Percentiles rank a stretch among this genome's conserved stretches.
These are phyloP conservation scores for Apiosordaria backusii DNA, from an alignment of 495 filamentous ascomycete species.

Conservation along the genomic window DNA sequence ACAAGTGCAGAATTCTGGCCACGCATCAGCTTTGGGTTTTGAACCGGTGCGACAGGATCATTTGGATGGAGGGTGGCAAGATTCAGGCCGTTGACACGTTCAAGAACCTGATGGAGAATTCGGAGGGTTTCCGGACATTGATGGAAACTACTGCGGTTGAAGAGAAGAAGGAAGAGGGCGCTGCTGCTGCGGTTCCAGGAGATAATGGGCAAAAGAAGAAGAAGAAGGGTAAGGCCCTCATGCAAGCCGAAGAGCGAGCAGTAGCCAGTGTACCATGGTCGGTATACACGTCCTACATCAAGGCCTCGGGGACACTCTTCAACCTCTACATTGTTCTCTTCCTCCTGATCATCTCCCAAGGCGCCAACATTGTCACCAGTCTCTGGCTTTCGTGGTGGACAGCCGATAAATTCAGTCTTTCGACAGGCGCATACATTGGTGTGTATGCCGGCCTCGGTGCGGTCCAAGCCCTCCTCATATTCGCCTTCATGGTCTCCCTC, in stretches of 20 bases:
- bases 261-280: conserved; percentile 77
- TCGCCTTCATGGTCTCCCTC: conserved; percentile 57
- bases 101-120: conserved; percentile 73
- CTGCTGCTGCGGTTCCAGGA: conserved; percentile 38
- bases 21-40: conserved; percentile 95
- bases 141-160: conserved; percentile 82
- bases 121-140: conserved; percentile 69
- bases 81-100: conserved; percentile 86
- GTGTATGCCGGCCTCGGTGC: conserved; percentile 77
- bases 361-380: conserved; percentile 78
- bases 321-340: conserved; percentile 62
- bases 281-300: conserved; percentile 77
- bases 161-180: conserved; percentile 53
- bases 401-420: conserved; percentile 63
- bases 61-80: conserved; percentile 83
- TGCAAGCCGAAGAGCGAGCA: conserved; percentile 88
- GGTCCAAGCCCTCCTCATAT: conserved; percentile 73
- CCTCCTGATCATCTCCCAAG: conserved; percentile 68
- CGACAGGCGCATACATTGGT: conserved; percentile 73
- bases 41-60: conserved; percentile 80
- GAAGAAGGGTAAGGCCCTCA: conserved; percentile 63
- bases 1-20: conserved; percentile 86
- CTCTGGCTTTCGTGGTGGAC: conserved; percentile 96
- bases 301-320: conserved; percentile 71
- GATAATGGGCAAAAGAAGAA: conserved; percentile 56